Percentiles rank a stretch among this genome's conserved stretches.
These are phyloP conservation scores for Elsinoe australis DNA, from an alignment of 2,329 filamentous ascomycete genomes.

Conservation along the genomic window DNA sequence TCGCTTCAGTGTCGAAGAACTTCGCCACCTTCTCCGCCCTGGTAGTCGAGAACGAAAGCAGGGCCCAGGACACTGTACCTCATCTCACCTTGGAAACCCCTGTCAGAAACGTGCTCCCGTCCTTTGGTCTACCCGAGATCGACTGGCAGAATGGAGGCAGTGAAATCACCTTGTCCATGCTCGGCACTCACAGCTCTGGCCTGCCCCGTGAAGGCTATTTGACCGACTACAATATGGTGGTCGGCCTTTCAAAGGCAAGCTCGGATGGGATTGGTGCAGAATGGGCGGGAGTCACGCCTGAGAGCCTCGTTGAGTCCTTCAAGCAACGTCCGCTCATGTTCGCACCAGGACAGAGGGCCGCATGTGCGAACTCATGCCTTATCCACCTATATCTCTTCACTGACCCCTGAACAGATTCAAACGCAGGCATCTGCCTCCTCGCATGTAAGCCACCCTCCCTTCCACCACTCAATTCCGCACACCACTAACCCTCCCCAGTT, in stretches of 20 bases:
- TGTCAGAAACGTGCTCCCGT: slow-evolving; percentile 4
- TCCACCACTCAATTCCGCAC: neutral
- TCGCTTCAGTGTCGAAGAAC: slow-evolving; percentile 7
- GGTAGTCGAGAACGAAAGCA: slow-evolving; percentile 10
- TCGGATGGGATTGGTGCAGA: neutral
- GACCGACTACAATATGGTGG: slow-evolving; percentile 12
- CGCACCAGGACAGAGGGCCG: slow-evolving; percentile 1
- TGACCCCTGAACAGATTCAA: neutral
- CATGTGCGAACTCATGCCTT: neutral
- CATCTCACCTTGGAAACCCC: neutral
- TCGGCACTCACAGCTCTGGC: neutral
- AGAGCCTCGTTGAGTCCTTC: slow-evolving; percentile 8
- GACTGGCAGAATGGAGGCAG: slow-evolving; percentile 11
- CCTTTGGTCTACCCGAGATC: slow-evolving; percentile 1
- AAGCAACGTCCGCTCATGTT: slow-evolving; percentile 4
- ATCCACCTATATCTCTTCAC: no score
- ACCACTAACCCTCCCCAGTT: neutral
- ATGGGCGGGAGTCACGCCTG: slow-evolving; percentile 3
- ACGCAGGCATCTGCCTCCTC: slow-evolving; percentile 8
- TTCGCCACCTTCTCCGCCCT: slow-evolving; percentile 9
- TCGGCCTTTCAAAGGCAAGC: neutral
- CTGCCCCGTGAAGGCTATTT: slow-evolving; percentile 3
- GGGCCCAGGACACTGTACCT: neutral
- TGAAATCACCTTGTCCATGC: slow-evolving; percentile 9
- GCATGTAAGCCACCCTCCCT: neutral